A percentile compares a stretch with the other conserved stretches of the same genome.
Conservation (phyloP, 78 protist genomes). For the Anaeramoeba ignava region DNA sequence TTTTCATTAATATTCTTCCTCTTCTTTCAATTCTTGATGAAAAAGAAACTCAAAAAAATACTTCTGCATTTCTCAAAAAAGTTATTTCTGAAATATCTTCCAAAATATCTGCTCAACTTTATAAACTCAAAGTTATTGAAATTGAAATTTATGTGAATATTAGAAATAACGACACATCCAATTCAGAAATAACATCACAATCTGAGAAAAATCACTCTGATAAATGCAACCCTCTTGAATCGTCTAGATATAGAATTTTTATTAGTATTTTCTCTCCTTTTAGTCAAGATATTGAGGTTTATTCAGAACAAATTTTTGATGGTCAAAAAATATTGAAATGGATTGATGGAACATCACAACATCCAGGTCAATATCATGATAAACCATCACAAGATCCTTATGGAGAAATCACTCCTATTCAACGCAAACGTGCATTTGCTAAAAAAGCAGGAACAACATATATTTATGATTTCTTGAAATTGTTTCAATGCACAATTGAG, state of each 20-base stretch:
- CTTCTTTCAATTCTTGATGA: conserved; percentile 30
- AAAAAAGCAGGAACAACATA: conserved; percentile 63
- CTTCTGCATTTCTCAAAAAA: no score
- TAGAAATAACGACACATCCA: no score
- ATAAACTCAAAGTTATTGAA: conserved; percentile 49
- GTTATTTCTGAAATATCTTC: conserved; percentile 11
- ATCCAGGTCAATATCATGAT: conserved; percentile 23
- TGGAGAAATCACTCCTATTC: conserved; percentile 33
- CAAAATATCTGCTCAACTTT: conserved; percentile 30
- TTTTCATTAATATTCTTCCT: conserved; percentile 75
- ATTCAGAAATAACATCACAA: no score
- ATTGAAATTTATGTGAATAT: conserved; percentile 53
- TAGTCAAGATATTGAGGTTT: no score
- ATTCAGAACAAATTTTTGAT: no score
- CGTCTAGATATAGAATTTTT: no score
- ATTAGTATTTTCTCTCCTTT: no score
- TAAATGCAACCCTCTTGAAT: no score
- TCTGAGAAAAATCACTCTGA: no score
- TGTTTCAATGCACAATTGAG: conserved; percentile 56
- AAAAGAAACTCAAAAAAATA: conserved; percentile 20
- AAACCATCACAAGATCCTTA: conserved; percentile 52
- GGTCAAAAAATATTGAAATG: no score
- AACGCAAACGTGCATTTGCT: conserved; percentile 56
- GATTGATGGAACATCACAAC: no score
- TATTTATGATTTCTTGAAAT: conserved; percentile 73